Evolutionary conservation across 495 filamentous ascomycete species (phyloP).

Genomic region (Parmelia sp.): DNA sequence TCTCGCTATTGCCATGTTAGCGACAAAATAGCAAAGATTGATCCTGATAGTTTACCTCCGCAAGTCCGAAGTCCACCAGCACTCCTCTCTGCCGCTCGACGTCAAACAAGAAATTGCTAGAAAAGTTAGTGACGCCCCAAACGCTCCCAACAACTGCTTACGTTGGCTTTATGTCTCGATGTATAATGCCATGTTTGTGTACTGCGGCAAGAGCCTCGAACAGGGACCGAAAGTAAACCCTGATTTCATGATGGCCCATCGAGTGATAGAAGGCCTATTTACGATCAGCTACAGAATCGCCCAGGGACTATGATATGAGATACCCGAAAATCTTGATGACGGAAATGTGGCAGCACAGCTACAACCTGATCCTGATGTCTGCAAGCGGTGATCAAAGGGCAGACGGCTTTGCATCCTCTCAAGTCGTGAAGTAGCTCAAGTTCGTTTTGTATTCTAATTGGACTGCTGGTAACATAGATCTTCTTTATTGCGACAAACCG

Average conservation of each 20-base stretch:
- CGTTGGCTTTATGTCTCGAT: conserved; percentile 99
- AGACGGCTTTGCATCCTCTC: conserved; percentile 72
- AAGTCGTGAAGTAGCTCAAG: conserved; percentile 93
- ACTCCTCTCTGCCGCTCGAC: conserved; percentile 74
- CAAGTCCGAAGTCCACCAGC: conserved; percentile 92
- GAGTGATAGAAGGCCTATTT: conserved; percentile 72
- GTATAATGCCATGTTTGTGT: conserved; percentile 75
- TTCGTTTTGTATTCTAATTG: conserved; percentile 89
- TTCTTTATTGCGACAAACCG: conserved; percentile 96
- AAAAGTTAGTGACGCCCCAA: background rate
- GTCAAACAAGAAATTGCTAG: conserved; percentile 89
- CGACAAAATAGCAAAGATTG: background rate
- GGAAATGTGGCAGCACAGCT: conserved; percentile 89
- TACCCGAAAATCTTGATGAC: conserved; percentile 84
- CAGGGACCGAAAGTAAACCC: conserved; percentile 80
- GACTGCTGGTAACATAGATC: conserved; percentile 96
- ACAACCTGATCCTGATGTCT: conserved; percentile 90
- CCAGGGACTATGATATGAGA: background rate
- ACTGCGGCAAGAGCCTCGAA: conserved; percentile 80
- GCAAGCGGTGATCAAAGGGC: conserved; percentile 94
- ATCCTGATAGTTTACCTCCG: conserved; percentile 47
- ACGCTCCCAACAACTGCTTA: conserved; percentile 27
- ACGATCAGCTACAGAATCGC: conserved; percentile 8
- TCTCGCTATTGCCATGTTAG: conserved; percentile 39
- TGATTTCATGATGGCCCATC: conserved; percentile 77